Evolutionary conservation across 768 basidiomycete species (phyloP), one percentile per base, ranked within the genome.

Genomic region (Trametes punicea): DNA sequence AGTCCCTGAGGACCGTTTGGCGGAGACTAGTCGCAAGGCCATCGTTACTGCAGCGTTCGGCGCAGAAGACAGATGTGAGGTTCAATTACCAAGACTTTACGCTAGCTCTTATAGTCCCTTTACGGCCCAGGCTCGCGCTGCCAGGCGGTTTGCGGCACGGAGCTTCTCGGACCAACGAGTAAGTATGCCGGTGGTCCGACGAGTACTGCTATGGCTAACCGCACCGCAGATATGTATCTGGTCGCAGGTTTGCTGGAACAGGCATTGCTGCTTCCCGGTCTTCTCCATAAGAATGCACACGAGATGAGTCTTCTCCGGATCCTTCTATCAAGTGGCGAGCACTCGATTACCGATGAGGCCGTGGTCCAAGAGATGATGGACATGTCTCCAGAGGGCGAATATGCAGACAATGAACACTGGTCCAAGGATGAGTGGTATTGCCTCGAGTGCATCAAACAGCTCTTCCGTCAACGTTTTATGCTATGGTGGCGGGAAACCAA

Each of bases 131-230:
- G 63, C 29, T 48, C 39, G 40, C 62, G 51, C 21, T 69, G 57
- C 27, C 40, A 63, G 3, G 46, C 44, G 20, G 46, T 26, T 7
- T n/a, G 51, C 9, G 62, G 65, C 33, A 30, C 47, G 11, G 21
- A 50, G 9, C 59, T 73, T 2, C 64, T 67, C 57, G 69, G 68
- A 15, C 21, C 41, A 47, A 58, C 55, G 18, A 73, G 72, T 73
- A 46, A 60, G 72, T 60, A 2, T 2, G 5, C 9, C 34, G 4
- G 3, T 41, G 0, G 2, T 0, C 18, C 1, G 33, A 25, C 26
- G 44, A 33, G 25, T 16, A 10, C 10, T 20, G n/a, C 42, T 3
- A 15, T 8, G 34, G 5, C 47, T 41, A 23, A 39, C 13, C 2
- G 31, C 41, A n/a, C 13, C 21, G 7, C 44, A 66, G 64, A 65